Conservation (phyloP, 2,329 filamentous ascomycete species). For the Verticillium alfalfae region DNA sequence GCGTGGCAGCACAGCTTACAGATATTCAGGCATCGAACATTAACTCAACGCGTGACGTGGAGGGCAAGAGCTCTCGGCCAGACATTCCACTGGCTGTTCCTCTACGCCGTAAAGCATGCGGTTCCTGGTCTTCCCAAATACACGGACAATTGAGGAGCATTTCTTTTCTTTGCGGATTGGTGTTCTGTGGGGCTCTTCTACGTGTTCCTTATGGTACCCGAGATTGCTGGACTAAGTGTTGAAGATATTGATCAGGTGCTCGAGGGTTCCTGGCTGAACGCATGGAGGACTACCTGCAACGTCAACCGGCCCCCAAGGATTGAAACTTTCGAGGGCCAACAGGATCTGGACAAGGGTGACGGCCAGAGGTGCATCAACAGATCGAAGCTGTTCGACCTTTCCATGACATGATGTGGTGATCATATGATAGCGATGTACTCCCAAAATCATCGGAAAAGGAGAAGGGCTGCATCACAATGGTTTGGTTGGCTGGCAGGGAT, state of each 20-base stretch:
- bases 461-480: no score
- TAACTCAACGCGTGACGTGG: slow-evolving; percentile 7
- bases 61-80: slow-evolving; percentile 25
- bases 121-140: slow-evolving; percentile 24
- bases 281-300: neutral
- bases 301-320: no score
- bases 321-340: no score
- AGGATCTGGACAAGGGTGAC: no score
- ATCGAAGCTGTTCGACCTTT: no score
- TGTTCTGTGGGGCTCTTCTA: slow-evolving; percentile 29
- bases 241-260: slow-evolving; percentile 26
- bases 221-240: slow-evolving; percentile 25
- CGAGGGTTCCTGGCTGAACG: slow-evolving; percentile 16
- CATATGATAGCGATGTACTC: no score
- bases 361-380: no score
- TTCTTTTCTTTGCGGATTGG: slow-evolving; percentile 33
- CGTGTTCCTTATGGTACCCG: slow-evolving; percentile 31
- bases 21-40: slow-evolving; percentile 22
- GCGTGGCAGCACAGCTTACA: slow-evolving; percentile 17
- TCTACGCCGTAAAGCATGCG: slow-evolving; percentile 27
- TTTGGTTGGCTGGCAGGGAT: no score
- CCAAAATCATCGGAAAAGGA: no score
- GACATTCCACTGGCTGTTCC: slow-evolving; percentile 36
- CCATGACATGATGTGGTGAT: no score
- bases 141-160: slow-evolving; percentile 34